Evolutionary conservation across 2,329 filamentous ascomycete species (phyloP).

Genomic region (Talaromyces marneffei): DNA sequence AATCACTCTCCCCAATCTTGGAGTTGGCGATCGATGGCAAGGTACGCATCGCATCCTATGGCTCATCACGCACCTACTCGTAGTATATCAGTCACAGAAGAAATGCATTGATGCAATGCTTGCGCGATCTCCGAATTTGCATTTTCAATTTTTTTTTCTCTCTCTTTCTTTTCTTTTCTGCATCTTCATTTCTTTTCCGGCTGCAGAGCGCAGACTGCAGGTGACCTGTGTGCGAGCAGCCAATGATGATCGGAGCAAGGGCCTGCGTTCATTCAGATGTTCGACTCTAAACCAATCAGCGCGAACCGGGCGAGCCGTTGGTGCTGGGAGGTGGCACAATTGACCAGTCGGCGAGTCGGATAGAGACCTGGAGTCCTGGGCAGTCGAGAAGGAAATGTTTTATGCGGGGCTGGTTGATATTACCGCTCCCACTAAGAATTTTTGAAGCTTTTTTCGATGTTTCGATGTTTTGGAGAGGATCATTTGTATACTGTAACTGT

Average conservation of each 20-base stretch:
- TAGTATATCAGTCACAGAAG: neutral
- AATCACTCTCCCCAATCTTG: neutral
- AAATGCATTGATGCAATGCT: neutral
- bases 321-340: slow-evolving; percentile 4
- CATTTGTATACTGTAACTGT: neutral
- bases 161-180: neutral
- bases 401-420: slow-evolving; percentile 2
- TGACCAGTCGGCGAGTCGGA: slow-evolving; percentile 3
- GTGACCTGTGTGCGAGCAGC: slow-evolving; percentile 1
- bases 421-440: neutral
- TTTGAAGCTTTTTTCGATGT: neutral
- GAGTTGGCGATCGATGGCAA: neutral
- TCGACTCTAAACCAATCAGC: neutral
- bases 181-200: neutral
- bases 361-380: neutral
- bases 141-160: neutral
- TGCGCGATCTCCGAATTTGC: neutral
- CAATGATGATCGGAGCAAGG: slow-evolving; percentile 1
- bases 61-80: neutral
- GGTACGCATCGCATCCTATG: neutral
- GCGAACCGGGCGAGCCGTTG: neutral
- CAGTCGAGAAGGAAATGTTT: neutral
- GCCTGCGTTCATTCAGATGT: neutral
- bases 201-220: neutral
- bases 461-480: too few species aligned